These are phyloP conservation scores for Clathrus columnatus DNA, from an alignment of 768 basidiomycete genomes.

Conservation along the genomic window DNA sequence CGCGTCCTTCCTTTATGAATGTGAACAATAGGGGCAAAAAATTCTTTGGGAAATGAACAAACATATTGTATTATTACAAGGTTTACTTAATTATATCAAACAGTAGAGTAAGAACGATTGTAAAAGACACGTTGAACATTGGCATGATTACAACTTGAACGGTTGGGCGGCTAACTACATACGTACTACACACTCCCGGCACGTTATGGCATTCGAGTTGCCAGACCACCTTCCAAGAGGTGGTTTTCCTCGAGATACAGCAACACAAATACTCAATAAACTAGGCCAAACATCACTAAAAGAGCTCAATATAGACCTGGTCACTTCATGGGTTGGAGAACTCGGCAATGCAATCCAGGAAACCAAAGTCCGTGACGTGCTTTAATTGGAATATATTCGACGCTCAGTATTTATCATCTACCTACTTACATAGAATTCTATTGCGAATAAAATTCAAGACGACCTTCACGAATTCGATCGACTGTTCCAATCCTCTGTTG, in stretches of 20 bases:
- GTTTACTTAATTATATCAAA: too few species aligned
- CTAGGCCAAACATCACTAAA: conserved; percentile 53
- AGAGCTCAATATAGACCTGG: conserved; percentile 50
- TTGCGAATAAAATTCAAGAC: conserved; percentile 64
- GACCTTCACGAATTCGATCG: conserved; percentile 56
- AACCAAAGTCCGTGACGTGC: conserved; percentile 49
- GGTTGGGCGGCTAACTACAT: not conserved
- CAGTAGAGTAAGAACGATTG: too few species aligned
- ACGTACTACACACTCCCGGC: not conserved
- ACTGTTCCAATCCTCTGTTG: conserved; percentile 53
- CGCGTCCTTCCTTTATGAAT: conserved; percentile 52
- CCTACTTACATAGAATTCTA: conserved; percentile 40
- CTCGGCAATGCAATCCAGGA: conserved; percentile 61
- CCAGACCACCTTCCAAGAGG: conserved; percentile 67
- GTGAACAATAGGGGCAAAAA: conserved; percentile 48
- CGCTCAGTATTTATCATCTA: conserved; percentile 13
- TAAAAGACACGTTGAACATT: not conserved
- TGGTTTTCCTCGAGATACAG: conserved; percentile 50
- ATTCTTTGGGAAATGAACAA: conserved; percentile 19
- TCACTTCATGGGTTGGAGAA: conserved; percentile 61
- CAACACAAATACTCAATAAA: conserved; percentile 62
- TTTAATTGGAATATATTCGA: conserved; percentile 11
- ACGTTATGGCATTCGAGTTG: conserved; percentile 61
- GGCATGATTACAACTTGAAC: not conserved
- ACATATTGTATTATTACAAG: not conserved